Conservation (phyloP, 1,284 basidiomycete species). For the Retiboletus flavoniger region DNA sequence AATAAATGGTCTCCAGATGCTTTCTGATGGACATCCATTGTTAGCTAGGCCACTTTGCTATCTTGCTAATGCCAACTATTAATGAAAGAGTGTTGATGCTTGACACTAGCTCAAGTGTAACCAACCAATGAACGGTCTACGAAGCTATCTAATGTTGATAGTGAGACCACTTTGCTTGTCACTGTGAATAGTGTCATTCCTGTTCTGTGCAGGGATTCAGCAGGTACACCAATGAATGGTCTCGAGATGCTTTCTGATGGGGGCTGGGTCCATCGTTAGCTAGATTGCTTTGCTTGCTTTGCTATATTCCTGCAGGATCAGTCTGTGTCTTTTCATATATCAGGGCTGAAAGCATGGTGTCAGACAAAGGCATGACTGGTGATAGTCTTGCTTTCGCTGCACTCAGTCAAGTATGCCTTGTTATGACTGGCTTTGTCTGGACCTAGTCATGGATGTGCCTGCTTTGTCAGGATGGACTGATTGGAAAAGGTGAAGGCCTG, state of each 20-base stretch:
- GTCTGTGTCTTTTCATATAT: too few relatives aligned
- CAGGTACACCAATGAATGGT: constrained; percentile 3
- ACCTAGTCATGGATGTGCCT: constrained; percentile 10
- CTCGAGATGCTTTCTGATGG: background rate
- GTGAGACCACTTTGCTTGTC: background rate
- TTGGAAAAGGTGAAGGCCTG: background rate
- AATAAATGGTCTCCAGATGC: constrained; percentile 1
- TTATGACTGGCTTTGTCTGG: background rate
- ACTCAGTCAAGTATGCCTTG: constrained; percentile 1
- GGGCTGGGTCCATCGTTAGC: background rate
- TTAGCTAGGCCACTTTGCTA: too few relatives aligned
- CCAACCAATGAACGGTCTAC: too few relatives aligned
- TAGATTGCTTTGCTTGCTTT: background rate
- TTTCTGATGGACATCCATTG: too few relatives aligned
- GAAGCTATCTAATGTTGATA: background rate
- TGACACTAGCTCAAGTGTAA: too few relatives aligned
- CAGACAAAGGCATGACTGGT: background rate
- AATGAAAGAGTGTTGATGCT: too few relatives aligned
- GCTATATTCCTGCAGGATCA: background rate
- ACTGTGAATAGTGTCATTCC: too few relatives aligned
- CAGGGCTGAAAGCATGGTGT: background rate
- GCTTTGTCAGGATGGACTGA: constrained; percentile 7
- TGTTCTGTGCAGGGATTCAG: background rate
- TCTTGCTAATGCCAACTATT: too few relatives aligned
- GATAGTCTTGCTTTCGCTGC: background rate